Evolutionary conservation across 169 alveolate genomes (phyloP).

Genomic region (Cryptosporidium ryanae): DNA sequence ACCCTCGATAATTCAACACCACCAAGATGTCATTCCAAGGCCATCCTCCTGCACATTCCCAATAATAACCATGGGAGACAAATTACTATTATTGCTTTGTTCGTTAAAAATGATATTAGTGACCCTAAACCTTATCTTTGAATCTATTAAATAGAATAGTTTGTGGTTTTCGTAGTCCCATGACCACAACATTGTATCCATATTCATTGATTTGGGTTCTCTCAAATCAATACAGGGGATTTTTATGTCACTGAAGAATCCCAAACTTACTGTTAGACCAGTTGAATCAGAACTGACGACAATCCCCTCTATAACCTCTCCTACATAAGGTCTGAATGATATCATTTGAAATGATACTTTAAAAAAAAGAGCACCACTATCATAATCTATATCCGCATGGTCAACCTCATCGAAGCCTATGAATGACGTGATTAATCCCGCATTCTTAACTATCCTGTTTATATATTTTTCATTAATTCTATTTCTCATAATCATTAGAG

Average conservation of each 20-base stretch:
- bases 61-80: slow-evolving; percentile 52
- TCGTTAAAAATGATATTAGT: slow-evolving; percentile 40
- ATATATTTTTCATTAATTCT: slow-evolving; percentile 56
- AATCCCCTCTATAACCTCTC: slow-evolving; percentile 59
- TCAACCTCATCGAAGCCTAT: slow-evolving; percentile 43
- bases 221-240: slow-evolving; percentile 66
- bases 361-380: slow-evolving; percentile 31
- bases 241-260: slow-evolving; percentile 57
- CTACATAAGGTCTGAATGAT: slow-evolving; percentile 49
- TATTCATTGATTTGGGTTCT: slow-evolving; percentile 61
- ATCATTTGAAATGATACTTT: slow-evolving; percentile 50
- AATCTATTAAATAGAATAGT: slow-evolving; percentile 26
- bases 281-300: slow-evolving; percentile 60
- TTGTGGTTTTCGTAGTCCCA: slow-evolving; percentile 73
- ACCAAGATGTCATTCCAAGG: slow-evolving; percentile 73
- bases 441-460: slow-evolving; percentile 52
- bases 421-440: slow-evolving; percentile 33
- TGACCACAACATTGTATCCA: slow-evolving; percentile 54
- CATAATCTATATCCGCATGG: slow-evolving; percentile 60
- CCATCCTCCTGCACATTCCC: slow-evolving; percentile 73
- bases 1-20: slow-evolving; percentile 16
- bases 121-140: slow-evolving; percentile 51
- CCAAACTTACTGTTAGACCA: slow-evolving; percentile 61
- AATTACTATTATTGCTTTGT: neutral
- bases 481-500: slow-evolving; percentile 22